Evolutionary conservation across 257 asterid species (phyloP).

Genomic region (Parsonsia alboflavescens): DNA sequence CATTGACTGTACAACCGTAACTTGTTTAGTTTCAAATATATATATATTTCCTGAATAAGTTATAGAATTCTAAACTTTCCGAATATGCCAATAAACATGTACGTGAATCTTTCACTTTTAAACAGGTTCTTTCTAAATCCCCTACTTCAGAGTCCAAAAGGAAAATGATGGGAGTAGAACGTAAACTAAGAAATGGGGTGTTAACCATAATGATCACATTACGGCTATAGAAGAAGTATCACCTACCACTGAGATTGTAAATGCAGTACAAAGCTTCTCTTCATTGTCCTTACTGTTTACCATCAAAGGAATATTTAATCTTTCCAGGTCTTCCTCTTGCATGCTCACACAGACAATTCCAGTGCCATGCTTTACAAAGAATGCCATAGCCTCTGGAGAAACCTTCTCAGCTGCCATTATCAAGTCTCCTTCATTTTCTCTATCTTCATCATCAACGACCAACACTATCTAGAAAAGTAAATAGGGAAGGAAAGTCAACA

Average conservation of each 20-base stretch:
- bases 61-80: background rate
- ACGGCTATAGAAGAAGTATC: background rate
- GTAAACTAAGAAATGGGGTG: background rate
- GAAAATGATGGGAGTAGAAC: background rate
- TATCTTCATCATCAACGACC: conserved; percentile 94
- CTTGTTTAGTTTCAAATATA: background rate
- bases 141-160: background rate
- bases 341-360: conserved; percentile 99
- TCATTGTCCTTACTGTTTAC: conserved; percentile 80
- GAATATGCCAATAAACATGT: background rate
- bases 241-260: conserved; percentile 95
- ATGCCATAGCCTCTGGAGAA: conserved; percentile 96
- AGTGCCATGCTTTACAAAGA: conserved; percentile 92
- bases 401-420: conserved; percentile 96
- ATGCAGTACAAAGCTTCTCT: conserved; percentile 90
- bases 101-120: background rate
- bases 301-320: conserved; percentile 86
- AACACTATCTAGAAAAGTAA: conserved; percentile 66
- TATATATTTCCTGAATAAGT: background rate
- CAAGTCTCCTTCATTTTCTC: conserved; percentile 98
- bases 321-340: conserved; percentile 81
- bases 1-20: background rate
- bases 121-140: background rate
- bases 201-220: background rate
- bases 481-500: conserved; percentile 9